Conservation (phyloP, 1,139 yeast species). For the Lodderomyces metapsilosis region DNA sequence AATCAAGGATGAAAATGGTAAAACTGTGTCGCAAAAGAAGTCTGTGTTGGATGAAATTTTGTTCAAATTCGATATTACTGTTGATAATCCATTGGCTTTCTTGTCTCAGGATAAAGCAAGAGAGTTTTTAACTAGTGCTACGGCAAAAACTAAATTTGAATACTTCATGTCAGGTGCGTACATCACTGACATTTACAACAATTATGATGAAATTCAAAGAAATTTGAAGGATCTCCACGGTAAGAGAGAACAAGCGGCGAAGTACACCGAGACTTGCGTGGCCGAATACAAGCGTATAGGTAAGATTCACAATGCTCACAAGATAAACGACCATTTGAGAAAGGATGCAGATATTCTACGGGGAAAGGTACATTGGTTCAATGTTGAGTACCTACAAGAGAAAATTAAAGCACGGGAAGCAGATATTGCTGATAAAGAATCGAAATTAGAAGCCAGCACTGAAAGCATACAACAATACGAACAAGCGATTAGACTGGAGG, state of each 20-base stretch:
- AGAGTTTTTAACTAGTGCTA: conserved; percentile 75
- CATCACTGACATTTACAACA: conserved; percentile 58
- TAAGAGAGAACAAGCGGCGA: conserved; percentile 33
- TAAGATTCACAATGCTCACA: conserved; percentile 38
- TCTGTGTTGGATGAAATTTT: conserved; percentile 67
- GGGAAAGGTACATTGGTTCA: conserved; percentile 68
- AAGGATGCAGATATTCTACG: conserved; percentile 43
- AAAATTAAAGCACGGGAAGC: conserved; percentile 20
- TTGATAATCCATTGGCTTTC: conserved; percentile 91
- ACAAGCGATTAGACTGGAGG: conserved; percentile 12
- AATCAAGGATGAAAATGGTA: conserved; percentile 52
- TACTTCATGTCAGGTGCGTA: conserved; percentile 81
- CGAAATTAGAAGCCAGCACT: conserved; percentile 19
- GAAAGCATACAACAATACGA: conserved; percentile 14
- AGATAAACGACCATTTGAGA: conserved; percentile 42
- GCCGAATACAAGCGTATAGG: conserved; percentile 35
- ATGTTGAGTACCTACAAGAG: conserved; percentile 40
- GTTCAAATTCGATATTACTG: conserved; percentile 69
- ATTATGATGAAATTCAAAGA: conserved; percentile 42
- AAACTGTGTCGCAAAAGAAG: conserved; percentile 58
- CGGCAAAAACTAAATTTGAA: conserved; percentile 67
- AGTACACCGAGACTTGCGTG: conserved; percentile 25
- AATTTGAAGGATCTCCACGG: conserved; percentile 40
- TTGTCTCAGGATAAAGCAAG: conserved; percentile 94
- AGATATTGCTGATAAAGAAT: conserved; percentile 20